phyloP scores from a whole-genome alignment of 805 yeast species.

The Yarrowia sp. region DNA sequence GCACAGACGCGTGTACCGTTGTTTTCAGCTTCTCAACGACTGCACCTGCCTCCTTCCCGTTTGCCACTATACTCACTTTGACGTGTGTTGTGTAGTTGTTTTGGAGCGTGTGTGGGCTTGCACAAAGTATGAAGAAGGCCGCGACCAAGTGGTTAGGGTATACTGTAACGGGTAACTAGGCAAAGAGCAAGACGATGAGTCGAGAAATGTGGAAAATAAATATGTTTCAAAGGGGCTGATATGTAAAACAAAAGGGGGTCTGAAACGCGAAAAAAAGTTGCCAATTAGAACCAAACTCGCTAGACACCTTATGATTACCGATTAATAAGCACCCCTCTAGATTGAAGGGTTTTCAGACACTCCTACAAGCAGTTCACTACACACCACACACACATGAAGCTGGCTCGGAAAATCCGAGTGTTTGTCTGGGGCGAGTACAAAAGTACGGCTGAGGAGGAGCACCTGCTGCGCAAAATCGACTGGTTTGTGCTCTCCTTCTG shows the following conservation, averaged over 20 bases:
- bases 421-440: slow-evolving; percentile 24
- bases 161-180: background rate
- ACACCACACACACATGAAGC: background rate
- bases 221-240: background rate
- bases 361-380: background rate
- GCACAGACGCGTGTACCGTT: background rate
- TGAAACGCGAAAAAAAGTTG: background rate
- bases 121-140: background rate
- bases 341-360: background rate
- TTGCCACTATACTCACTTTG: slow-evolving; percentile 17
- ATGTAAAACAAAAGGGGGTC: background rate
- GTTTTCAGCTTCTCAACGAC: too few species aligned
- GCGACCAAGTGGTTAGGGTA: slow-evolving; percentile 11
- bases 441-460: slow-evolving; percentile 34
- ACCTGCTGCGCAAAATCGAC: slow-evolving; percentile 41
- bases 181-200: background rate
- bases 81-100: background rate
- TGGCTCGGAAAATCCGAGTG: background rate
- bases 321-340: background rate
- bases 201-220: background rate
- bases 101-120: background rate
- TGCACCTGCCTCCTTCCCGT: background rate
- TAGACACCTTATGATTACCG: background rate
- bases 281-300: too few species aligned
- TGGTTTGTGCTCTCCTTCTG: slow-evolving; percentile 38